Evolutionary conservation across 805 yeast genomes (phyloP), one percentile per base, ranked within the genome.

Genomic region (Wickerhamiella kurtzmanii): DNA sequence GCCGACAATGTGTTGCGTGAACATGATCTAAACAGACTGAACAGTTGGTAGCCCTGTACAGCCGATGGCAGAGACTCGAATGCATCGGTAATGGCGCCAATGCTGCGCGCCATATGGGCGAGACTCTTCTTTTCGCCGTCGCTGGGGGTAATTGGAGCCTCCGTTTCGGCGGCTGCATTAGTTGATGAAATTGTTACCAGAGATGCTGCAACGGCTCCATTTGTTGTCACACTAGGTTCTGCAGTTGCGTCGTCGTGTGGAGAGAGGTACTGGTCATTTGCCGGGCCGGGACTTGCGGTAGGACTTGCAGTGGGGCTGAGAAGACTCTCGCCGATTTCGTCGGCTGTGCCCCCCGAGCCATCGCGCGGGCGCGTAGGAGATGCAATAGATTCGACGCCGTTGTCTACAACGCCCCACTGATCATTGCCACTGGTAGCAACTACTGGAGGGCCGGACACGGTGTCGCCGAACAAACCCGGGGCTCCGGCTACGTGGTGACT

Each of bases 1-100:
- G 79, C 68, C 42, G 86, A 78, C 45, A 86, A 67, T 3, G 83
- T 70, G 17, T 73, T 60, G 44, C 92, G 68, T 54, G 78, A 76
- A 39, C 79, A 71, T 46, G 69, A 68, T 50, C 76, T 77, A 32
- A 86, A 62, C 41, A 84, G 61, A 50, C 70, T 70, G 61, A 68
- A 76, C 22, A 73, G 68, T 52, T 72, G 71, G 60, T 73, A 74
- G 59, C 67, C 72, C 50, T 66, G 74, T 56, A 72, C 72, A 46
- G 58, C 66, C 39, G 61, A 72, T 51, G 71, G 75, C 43, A 76
- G 59, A 21, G 51, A 50, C 42, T 63, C 65, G 48, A 66, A 67
- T 16, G 62, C 48, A 21, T 54, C 58, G 5, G 15, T 38, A 16
- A 38, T 38, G 25, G 41, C 18, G 41, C 20, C 15, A 38, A 38